Evolutionary conservation across 2,329 filamentous ascomycete genomes (phyloP).

Genomic region (Magnaporthales sp.): DNA sequence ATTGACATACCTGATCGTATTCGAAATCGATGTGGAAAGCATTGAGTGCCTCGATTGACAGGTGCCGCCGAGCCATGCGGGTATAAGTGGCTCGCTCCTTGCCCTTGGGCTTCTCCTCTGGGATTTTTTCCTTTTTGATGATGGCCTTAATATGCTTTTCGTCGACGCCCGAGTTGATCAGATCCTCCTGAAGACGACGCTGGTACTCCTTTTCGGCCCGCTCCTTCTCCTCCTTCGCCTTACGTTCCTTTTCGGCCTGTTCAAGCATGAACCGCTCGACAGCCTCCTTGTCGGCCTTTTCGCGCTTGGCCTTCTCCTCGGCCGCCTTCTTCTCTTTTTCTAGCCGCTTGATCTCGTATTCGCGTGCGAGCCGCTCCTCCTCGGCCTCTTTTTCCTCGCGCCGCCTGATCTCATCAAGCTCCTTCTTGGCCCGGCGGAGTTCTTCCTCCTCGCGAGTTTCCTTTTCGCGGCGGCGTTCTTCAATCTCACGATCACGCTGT

Average conservation of each 20-base stretch:
- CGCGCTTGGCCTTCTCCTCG: constrained; percentile 32
- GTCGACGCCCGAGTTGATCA: constrained; percentile 49
- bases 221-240: constrained; percentile 38
- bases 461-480: constrained; percentile 26
- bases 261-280: constrained; percentile 44
- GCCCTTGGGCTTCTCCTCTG: constrained; percentile 29
- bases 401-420: constrained; percentile 37
- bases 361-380: constrained; percentile 41
- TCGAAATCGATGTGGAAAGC: constrained; percentile 49
- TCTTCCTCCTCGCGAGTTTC: constrained; percentile 38
- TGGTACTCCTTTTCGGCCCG: constrained; percentile 45
- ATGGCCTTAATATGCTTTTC: constrained; percentile 51
- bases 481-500: constrained; percentile 20
- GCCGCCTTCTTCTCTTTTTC: constrained; percentile 34
- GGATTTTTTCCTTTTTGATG: constrained; percentile 44
- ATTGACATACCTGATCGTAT: constrained; percentile 39
- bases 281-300: constrained; percentile 39
- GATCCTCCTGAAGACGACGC: constrained; percentile 45
- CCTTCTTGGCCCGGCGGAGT: constrained; percentile 37
- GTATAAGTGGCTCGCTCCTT: constrained; percentile 46
- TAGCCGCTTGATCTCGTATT: constrained; percentile 39
- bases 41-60: constrained; percentile 53
- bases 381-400: constrained; percentile 37
- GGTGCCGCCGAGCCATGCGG: constrained; percentile 51
- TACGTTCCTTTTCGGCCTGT: constrained; percentile 36